Percentiles rank a stretch among this genome's conserved stretches.
phyloP scores from a whole-genome alignment of 805 yeast genomes.

The Ogataea ramenticola region DNA sequence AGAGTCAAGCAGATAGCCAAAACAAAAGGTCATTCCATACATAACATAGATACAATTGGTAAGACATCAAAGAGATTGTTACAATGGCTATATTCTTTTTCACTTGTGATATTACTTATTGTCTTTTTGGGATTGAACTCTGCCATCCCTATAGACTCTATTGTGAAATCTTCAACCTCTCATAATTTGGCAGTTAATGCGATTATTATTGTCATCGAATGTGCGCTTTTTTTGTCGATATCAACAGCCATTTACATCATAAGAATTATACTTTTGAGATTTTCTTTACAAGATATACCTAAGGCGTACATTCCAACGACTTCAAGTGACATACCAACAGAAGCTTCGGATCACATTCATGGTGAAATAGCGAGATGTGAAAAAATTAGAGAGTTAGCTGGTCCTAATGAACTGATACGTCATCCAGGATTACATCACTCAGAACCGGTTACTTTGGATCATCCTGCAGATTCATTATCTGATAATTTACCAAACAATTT shows the following conservation, averaged over 20 bases:
- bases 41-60: constrained; percentile 9
- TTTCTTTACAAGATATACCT: constrained; percentile 70
- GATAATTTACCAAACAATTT: constrained; percentile 20
- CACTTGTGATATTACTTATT: constrained; percentile 32
- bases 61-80: constrained; percentile 14
- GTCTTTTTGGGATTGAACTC: constrained; percentile 52
- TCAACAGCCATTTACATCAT: constrained; percentile 45
- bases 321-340: constrained; percentile 49
- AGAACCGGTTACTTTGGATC: neutral
- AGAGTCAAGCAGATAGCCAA: neutral
- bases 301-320: constrained; percentile 65
- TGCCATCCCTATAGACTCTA: constrained; percentile 75
- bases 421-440: constrained; percentile 43
- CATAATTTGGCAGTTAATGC: constrained; percentile 67
- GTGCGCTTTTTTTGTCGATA: constrained; percentile 50
- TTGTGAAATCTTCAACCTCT: constrained; percentile 47
- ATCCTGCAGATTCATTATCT: neutral
- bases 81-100: constrained; percentile 38
- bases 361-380: constrained; percentile 36
- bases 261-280: constrained; percentile 51
- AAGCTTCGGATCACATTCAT: constrained; percentile 32
- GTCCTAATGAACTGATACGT: constrained; percentile 34
- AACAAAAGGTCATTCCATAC: constrained; percentile 2
- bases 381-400: constrained; percentile 30
- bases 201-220: constrained; percentile 68